These are phyloP conservation scores for Avena eriantha DNA, from an alignment of 176 grass and related monocot species.

Conservation along the genomic window DNA sequence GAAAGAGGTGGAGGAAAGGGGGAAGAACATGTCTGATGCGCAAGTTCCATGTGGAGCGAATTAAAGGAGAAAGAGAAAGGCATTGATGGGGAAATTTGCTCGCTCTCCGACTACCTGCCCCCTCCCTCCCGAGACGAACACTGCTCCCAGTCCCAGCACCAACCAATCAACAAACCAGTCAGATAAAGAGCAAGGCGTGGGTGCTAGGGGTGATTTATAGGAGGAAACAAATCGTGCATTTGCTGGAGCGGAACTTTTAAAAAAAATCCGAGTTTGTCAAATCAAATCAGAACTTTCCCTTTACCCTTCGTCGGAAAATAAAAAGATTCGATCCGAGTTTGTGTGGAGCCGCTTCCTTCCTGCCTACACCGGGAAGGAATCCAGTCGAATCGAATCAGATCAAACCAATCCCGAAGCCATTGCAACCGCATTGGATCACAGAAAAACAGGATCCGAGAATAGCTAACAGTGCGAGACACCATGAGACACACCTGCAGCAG, in stretches of 20 bases:
- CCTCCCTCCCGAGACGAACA: constrained; percentile 28
- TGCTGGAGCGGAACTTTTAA: neutral
- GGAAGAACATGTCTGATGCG: constrained; percentile 4
- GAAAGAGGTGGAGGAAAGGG: neutral
- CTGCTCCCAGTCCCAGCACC: neutral
- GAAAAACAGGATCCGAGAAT: constrained; percentile 20
- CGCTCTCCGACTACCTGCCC: constrained; percentile 22
- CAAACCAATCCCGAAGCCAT: constrained; percentile 17
- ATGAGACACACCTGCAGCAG: constrained; percentile 42
- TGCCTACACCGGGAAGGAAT: constrained; percentile 39
- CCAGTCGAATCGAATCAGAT: neutral
- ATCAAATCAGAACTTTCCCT: constrained; percentile 34
- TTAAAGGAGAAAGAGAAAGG: constrained; percentile 20
- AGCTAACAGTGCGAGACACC: constrained; percentile 34
- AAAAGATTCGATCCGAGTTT: constrained; percentile 48
- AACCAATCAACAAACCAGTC: no score
- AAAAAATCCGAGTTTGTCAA: constrained; percentile 26
- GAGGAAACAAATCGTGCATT: neutral
- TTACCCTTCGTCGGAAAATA: constrained; percentile 1
- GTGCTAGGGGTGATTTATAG: neutral
- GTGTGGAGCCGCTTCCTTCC: neutral
- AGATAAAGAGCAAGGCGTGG: constrained; percentile 12
- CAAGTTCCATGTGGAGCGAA: constrained; percentile 35
- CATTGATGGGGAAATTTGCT: neutral
- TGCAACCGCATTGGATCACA: constrained; percentile 32